Base-by-base conservation (phyloP, 2,329 filamentous ascomycete genomes). In the Dothideomycetes sp. region DNA sequence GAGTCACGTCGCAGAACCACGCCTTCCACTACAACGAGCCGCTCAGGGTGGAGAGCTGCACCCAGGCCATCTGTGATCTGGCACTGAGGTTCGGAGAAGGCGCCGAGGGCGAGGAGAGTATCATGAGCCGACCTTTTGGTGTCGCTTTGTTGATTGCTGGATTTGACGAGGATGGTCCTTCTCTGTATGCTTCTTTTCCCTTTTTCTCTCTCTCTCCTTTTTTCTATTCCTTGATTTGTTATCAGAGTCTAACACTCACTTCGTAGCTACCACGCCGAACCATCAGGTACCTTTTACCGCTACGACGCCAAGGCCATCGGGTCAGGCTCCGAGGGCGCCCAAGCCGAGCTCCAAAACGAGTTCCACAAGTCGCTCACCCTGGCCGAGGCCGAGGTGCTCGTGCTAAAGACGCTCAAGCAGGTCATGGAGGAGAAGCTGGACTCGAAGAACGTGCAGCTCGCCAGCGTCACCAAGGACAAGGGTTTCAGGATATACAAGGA, bases 351-450 rank as follows among this genome's bases (percentile, higher is more conserved):
- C 57, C 91, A 98, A 67, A 95, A 94, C 58, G 89, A 96, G 68
- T 98, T 95, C 59, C 91, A 98, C 72, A 94, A 93, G 76, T 96
- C 89, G 42, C 74, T 98, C 47, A 94, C 88, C 31, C 80, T 98
- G 47, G 70, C 75, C 42, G 91, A 98, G 59, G 91, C 91, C 43
- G 91, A 98, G 69, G 91, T 88, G 3, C 69, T 98, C 49, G 88
- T 94, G 37, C 72, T 98, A 57, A 96, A 96, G 77, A 98, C 91
- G 29, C 65, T 98, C 62, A 98, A 96, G 75, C 91, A 98, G 69
- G 91, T 98, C 52, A 98, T 98, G 91, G 91, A 98, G 69, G 91
- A 98, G 78, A 98, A 98, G 72, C 74, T 98, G 45, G 91, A 98
- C 61, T 77, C 87, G 48, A 98, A 98, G 77, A 98, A 98, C 59